phyloP scores from a whole-genome alignment of 305 asterid genomes.

The Withania somnifera region DNA sequence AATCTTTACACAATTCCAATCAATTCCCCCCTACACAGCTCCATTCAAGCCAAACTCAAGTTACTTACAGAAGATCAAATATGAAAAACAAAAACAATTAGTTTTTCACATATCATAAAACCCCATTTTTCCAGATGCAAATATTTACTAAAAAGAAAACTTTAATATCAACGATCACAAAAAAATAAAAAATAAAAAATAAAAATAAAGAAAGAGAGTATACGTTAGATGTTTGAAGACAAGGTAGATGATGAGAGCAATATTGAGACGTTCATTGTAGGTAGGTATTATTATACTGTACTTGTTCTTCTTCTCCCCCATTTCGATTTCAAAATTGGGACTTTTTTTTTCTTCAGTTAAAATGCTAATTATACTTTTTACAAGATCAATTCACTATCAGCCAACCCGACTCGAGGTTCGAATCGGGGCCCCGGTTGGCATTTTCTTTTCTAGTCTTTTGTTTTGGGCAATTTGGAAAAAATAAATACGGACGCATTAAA shows the following conservation, averaged over 20 bases:
- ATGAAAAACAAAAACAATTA: neutral
- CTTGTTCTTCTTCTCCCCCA: slow-evolving; percentile 35
- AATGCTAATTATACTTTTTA: neutral
- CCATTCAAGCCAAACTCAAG: neutral
- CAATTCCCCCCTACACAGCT: neutral
- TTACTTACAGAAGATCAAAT: neutral
- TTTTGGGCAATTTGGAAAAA: no score
- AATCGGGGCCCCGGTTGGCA: neutral
- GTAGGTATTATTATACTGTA: slow-evolving; percentile 89
- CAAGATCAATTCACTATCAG: neutral
- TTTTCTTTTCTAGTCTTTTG: neutral
- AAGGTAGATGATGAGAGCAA: slow-evolving; percentile 75
- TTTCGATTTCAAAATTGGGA: neutral
- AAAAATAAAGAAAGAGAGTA: slow-evolving; percentile 9
- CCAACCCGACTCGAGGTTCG: neutral
- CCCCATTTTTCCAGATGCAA: neutral
- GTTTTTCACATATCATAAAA: neutral
- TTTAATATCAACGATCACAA: neutral
- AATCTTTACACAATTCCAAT: neutral
- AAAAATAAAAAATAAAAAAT: neutral
- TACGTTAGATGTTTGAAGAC: slow-evolving; percentile 80
- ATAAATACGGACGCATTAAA: neutral
- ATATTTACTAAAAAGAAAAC: neutral
- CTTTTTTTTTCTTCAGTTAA: neutral
- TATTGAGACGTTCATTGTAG: slow-evolving; percentile 93